These are phyloP conservation scores for Ustilaginoidea virens DNA, from an alignment of 2,329 filamentous ascomycete species.

Conservation along the genomic window DNA sequence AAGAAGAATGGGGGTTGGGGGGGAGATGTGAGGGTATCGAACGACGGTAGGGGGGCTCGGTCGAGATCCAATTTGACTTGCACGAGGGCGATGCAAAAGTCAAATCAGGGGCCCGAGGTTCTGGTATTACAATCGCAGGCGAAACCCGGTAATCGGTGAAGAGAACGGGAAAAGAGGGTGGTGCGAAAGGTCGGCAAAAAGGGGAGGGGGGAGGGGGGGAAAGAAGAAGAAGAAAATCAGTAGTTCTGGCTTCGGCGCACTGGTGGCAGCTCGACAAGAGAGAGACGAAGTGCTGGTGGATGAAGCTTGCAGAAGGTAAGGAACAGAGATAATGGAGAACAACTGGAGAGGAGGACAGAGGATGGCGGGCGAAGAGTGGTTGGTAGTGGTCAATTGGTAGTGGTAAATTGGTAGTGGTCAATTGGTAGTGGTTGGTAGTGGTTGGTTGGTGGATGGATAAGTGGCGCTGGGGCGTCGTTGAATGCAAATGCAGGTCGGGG, in stretches of 20 bases:
- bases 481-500: no score
- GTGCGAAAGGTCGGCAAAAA: conserved; percentile 1
- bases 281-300: conserved; percentile 1
- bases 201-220: not conserved
- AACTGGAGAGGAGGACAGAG: conserved; percentile 4
- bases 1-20: no score
- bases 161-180: conserved; percentile 1
- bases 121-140: not conserved
- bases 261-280: conserved; percentile 1
- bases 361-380: conserved; percentile 3
- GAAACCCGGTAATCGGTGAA: not conserved
- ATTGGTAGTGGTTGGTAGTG: not conserved
- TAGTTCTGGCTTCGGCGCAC: not conserved
- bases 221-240: not conserved
- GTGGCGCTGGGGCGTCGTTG: no score
- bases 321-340: conserved; percentile 6
- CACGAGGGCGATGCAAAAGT: conserved; percentile 3
- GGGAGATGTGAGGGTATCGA: conserved; percentile 3
- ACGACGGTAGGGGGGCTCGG: conserved; percentile 3
- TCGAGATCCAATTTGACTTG: conserved; percentile 8
- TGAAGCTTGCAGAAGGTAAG: conserved; percentile 3
- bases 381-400: no score
- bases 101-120: conserved; percentile 2
- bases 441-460: conserved; percentile 1
- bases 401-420: no score